Evolutionary conservation across 2,329 filamentous ascomycete genomes (phyloP).

Genomic region (Fusarium albidum): DNA sequence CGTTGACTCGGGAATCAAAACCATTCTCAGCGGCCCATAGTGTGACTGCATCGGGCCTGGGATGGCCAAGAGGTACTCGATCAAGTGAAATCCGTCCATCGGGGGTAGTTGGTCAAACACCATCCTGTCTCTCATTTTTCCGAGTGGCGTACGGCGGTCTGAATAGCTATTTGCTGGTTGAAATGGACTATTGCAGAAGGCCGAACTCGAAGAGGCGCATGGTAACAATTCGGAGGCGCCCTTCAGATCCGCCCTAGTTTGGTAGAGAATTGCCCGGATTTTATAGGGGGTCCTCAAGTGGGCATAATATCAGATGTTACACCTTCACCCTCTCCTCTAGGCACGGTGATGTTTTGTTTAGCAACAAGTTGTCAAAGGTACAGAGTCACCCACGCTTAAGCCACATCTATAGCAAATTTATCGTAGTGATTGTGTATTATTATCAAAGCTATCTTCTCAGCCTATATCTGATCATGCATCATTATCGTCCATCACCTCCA

Average conservation of each 20-base stretch:
- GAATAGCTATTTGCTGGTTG: not conserved
- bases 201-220: not conserved
- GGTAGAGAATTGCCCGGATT: not conserved
- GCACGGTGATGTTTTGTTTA: too few relatives aligned
- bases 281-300: too few relatives aligned
- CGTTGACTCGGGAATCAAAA: too few relatives aligned
- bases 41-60: conserved; percentile 1
- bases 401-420: too few relatives aligned
- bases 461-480: too few relatives aligned
- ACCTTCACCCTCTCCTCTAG: too few relatives aligned
- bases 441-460: too few relatives aligned
- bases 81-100: conserved; percentile 1
- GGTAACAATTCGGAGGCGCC: conserved; percentile 2
- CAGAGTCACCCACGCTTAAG: too few relatives aligned
- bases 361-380: too few relatives aligned
- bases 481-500: not conserved
- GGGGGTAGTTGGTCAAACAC: conserved; percentile 5
- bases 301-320: too few relatives aligned
- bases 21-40: not conserved
- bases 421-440: too few relatives aligned
- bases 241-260: not conserved
- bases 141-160: not conserved
- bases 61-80: conserved; percentile 1
- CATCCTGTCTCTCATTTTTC: too few relatives aligned
- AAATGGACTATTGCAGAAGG: not conserved